A percentile compares a stretch with the other conserved stretches of the same genome.
Conservation (phyloP, 768 basidiomycete genomes). For the Royoungia palumana region DNA sequence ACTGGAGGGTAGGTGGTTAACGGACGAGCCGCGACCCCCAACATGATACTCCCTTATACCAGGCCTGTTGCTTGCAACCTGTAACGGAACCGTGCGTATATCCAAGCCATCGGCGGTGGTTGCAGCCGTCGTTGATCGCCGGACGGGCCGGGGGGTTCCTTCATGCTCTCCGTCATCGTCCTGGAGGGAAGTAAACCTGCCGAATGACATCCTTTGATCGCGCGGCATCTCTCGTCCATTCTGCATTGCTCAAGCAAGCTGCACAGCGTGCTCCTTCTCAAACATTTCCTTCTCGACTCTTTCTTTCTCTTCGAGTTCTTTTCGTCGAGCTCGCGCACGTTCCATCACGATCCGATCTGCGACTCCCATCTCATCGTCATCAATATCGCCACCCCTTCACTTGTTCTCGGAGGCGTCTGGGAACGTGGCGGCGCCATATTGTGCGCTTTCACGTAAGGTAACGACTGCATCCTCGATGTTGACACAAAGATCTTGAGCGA, state of each 20-base stretch:
- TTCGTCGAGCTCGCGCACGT: constrained; percentile 39
- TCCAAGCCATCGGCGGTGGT: not conserved
- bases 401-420: constrained; percentile 42
- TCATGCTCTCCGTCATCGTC: constrained; percentile 10
- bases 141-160: constrained; percentile 24
- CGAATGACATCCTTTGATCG: constrained; percentile 1
- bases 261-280: constrained; percentile 21
- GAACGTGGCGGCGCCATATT: constrained; percentile 85
- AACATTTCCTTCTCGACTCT: constrained; percentile 29
- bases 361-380: constrained; percentile 26
- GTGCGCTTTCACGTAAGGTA: constrained; percentile 70
- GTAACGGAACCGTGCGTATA: constrained; percentile 13
- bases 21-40: not conserved
- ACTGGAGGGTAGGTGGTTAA: constrained; percentile 1
- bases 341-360: constrained; percentile 44
- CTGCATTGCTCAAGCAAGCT: constrained; percentile 16
- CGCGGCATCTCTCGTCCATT: constrained; percentile 11
- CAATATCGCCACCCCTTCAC: constrained; percentile 36
- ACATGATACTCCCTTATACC: constrained; percentile 7
- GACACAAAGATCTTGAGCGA: constrained; percentile 67
- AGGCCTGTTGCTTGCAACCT: constrained; percentile 13
- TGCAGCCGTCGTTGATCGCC: not conserved
- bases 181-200: not conserved
- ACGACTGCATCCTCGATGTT: constrained; percentile 46
- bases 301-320: constrained; percentile 42